These are phyloP conservation scores for Aureobasidium melanogenum DNA, from an alignment of 2,329 filamentous ascomycete species.

Conservation along the genomic window DNA sequence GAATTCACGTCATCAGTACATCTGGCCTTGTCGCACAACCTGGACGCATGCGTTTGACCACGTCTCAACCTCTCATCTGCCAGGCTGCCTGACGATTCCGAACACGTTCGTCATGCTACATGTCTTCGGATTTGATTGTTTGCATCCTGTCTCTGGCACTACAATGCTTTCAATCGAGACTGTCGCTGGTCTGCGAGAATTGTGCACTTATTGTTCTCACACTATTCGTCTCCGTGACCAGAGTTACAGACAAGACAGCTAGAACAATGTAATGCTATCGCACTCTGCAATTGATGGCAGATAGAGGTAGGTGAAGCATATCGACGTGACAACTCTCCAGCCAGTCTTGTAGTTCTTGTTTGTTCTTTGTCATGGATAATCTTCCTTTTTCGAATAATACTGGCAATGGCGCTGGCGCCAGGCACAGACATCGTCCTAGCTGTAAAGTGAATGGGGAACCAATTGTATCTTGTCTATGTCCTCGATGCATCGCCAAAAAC, in stretches of 20 bases:
- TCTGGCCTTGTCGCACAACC: not conserved
- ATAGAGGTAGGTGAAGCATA: not conserved
- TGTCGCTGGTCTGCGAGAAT: not conserved
- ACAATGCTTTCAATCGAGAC: not conserved
- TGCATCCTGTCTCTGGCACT: not conserved
- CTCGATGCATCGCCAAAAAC: not conserved
- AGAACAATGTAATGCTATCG: not conserved
- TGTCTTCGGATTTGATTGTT: too few relatives aligned
- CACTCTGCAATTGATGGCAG: too few relatives aligned
- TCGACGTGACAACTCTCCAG: not conserved
- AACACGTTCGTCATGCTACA: too few relatives aligned
- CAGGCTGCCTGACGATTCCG: not conserved
- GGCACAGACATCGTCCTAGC: not conserved
- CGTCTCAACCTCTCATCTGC: not conserved
- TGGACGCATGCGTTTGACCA: not conserved
- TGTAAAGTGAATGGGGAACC: not conserved
- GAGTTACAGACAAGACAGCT: not conserved
- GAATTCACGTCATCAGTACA: not conserved
- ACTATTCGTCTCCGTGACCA: not conserved
- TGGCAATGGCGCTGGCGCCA: not conserved
- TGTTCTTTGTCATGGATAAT: not conserved
- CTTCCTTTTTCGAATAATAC: not conserved
- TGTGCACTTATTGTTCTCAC: not conserved
- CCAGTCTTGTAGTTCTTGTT: not conserved
- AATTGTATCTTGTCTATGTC: not conserved